phyloP scores from a whole-genome alignment of 441 rosid genomes.

The Lepidium campestre region DNA sequence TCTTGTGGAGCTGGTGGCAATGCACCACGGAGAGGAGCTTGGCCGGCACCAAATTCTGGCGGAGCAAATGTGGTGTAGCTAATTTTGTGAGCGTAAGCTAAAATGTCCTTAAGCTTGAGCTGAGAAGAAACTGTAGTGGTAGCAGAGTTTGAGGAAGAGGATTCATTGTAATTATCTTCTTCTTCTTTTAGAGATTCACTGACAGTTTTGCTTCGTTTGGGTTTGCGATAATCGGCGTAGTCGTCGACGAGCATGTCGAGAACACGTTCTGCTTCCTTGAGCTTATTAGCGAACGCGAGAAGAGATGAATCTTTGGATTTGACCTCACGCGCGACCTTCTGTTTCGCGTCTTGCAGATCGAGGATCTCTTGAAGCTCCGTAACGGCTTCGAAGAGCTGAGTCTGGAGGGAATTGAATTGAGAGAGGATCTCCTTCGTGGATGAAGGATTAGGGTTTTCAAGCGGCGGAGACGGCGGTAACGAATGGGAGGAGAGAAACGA shows the following conservation, averaged over 20 bases:
- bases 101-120: conserved; percentile 61
- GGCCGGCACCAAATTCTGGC: conserved; percentile 87
- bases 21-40: conserved; percentile 86
- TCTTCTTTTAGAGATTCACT: conserved; percentile 8
- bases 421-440: conserved; percentile 62
- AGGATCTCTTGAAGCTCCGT: conserved; percentile 88
- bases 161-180: conserved; percentile 18
- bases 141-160: conserved; percentile 21
- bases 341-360: conserved; percentile 75
- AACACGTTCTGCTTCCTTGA: conserved; percentile 69
- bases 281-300: conserved; percentile 66
- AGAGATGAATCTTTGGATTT: conserved; percentile 48
- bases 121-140: conserved; percentile 69
- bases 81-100: conserved; percentile 79
- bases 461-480: conserved; percentile 43
- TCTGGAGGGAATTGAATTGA: conserved; percentile 61
- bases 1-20: conserved; percentile 97
- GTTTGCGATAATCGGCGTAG: conserved; percentile 69
- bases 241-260: conserved; percentile 83
- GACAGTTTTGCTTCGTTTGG: conserved; percentile 42
- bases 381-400: conserved; percentile 85
- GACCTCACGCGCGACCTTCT: conserved; percentile 54
- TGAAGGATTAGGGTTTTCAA: conserved; percentile 47
- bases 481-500: conserved; percentile 58
- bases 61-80: conserved; percentile 96